These are phyloP conservation scores for Aspergillus hancockii DNA, from an alignment of 495 filamentous ascomycete species.

Conservation along the genomic window DNA sequence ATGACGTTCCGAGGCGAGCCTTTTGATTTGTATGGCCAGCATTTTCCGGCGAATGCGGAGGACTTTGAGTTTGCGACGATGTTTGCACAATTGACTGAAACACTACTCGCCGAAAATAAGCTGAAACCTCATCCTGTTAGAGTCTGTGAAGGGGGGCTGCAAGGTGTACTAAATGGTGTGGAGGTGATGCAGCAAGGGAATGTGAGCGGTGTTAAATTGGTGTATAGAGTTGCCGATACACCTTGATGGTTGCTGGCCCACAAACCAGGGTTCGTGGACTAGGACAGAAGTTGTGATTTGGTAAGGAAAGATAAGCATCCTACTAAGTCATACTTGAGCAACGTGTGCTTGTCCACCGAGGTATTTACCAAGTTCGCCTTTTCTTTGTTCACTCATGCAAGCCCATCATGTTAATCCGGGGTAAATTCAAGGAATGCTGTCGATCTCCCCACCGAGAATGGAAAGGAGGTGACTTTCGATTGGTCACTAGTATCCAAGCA, in stretches of 20 bases:
- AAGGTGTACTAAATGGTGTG: not conserved
- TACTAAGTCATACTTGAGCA: not conserved
- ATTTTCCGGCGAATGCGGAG: not conserved
- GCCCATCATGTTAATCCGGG: not conserved
- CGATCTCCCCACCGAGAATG: not conserved
- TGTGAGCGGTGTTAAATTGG: not conserved
- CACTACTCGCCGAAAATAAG: not conserved
- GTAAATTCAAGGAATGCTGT: not conserved
- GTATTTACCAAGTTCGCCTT: not conserved
- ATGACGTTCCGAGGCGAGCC: no score
- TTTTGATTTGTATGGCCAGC: not conserved
- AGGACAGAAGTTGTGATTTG: not conserved
- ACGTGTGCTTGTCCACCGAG: not conserved
- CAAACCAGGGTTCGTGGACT: not conserved
- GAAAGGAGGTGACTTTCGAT: not conserved
- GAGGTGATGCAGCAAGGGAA: not conserved
- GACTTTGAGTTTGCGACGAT: not conserved
- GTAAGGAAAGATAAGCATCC: not conserved
- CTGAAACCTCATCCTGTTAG: not conserved
- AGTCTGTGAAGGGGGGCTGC: not conserved
- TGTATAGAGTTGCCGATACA: not conserved
- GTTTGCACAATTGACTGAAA: not conserved
- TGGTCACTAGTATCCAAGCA: not conserved
- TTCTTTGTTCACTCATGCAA: not conserved
- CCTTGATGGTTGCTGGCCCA: not conserved